These are phyloP conservation scores for Zasmidium citrigriseum DNA, from an alignment of 2,329 filamentous ascomycete species.

Conservation along the genomic window DNA sequence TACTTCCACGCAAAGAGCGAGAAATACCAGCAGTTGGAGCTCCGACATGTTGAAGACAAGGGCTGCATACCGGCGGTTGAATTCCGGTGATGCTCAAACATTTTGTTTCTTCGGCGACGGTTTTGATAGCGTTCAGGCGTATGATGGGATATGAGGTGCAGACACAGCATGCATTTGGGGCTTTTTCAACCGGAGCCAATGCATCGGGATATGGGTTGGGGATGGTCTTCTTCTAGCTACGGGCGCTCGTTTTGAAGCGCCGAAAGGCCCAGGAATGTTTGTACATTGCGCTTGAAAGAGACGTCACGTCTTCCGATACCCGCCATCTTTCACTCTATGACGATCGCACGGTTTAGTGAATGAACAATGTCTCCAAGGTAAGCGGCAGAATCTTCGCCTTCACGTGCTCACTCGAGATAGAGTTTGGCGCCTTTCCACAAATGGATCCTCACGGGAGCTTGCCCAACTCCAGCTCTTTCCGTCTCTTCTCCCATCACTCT, in stretches of 20 bases:
- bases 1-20: slow-evolving; percentile 99
- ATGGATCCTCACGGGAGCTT: no score
- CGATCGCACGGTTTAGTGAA: no score
- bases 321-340: not conserved
- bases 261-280: not conserved
- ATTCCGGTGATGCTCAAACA: slow-evolving; percentile 64
- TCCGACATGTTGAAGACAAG: slow-evolving; percentile 82
- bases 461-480: not conserved
- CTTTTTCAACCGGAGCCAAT: no score
- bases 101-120: not conserved
- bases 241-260: not conserved
- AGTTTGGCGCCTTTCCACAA: not conserved
- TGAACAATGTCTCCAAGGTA: no score
- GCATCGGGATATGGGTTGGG: not conserved
- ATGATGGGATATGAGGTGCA: not conserved
- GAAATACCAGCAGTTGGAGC: slow-evolving; percentile 93
- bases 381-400: no score
- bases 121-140: slow-evolving; percentile 27
- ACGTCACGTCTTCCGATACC: not conserved
- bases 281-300: not conserved
- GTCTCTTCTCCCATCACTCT: not conserved
- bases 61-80: slow-evolving; percentile 86
- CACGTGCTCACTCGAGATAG: not conserved
- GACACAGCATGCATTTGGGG: not conserved
- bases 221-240: not conserved